Evolutionary conservation across 1,284 basidiomycete species (phyloP).

Genomic region (Tylopilus sp.): DNA sequence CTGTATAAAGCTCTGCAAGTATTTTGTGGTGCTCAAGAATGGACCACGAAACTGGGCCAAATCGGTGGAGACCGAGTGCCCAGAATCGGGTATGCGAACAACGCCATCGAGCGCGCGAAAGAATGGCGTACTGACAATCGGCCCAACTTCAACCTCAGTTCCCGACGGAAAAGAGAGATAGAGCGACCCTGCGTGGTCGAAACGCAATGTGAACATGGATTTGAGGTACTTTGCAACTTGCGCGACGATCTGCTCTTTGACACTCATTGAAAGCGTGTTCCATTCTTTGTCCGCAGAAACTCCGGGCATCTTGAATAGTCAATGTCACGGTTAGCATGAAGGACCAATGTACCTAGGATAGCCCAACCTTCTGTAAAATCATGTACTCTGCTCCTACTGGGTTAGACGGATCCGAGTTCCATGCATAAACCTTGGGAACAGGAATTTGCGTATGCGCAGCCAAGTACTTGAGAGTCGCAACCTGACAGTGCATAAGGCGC

Average conservation of each 20-base stretch:
- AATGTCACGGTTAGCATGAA: neutral
- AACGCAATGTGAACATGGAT: neutral
- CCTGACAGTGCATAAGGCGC: neutral
- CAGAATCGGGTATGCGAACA: slow-evolving; percentile 5
- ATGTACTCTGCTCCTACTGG: slow-evolving; percentile 8
- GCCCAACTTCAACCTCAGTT: neutral
- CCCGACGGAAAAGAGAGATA: slow-evolving; percentile 4
- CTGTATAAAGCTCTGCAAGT: slow-evolving; percentile 9
- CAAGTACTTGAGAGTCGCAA: slow-evolving; percentile 7
- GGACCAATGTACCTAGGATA: neutral
- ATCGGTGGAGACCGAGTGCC: neutral
- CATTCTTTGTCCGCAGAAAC: slow-evolving; percentile 3
- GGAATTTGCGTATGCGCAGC: slow-evolving; percentile 4
- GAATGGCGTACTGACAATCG: slow-evolving; percentile 4
- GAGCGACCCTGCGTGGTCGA: slow-evolving; percentile 6
- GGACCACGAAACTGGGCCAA: slow-evolving; percentile 7
- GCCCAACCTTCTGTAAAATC: slow-evolving; percentile 2
- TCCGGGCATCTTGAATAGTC: neutral
- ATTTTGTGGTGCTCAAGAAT: slow-evolving; percentile 1
- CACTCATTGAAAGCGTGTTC: neutral
- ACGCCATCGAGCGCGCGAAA: slow-evolving; percentile 6
- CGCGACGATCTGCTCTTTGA: slow-evolving; percentile 8
- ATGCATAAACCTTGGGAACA: slow-evolving; percentile 3
- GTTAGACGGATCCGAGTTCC: slow-evolving; percentile 4
- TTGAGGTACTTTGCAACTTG: slow-evolving; percentile 1